Evolutionary conservation across 441 rosid species (phyloP).

Genomic region (Hura crepitans): DNA sequence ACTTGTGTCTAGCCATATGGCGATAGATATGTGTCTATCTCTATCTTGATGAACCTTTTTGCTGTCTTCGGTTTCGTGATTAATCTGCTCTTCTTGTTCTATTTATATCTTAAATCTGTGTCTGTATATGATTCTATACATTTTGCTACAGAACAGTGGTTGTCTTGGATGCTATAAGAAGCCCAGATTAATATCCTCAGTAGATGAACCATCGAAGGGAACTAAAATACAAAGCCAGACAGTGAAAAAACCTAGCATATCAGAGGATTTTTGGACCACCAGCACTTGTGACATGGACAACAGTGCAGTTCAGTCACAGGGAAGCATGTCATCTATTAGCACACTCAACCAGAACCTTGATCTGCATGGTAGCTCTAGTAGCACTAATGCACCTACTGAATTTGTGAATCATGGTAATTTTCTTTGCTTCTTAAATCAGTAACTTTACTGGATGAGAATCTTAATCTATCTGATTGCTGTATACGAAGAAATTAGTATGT

Average conservation of each 20-base stretch:
- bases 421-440: constrained; percentile 14
- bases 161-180: constrained; percentile 66
- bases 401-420: constrained; percentile 80
- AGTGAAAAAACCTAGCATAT: constrained; percentile 41
- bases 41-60: not conserved
- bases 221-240: constrained; percentile 37
- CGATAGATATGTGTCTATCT: constrained; percentile 8
- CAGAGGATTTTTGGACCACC: constrained; percentile 56
- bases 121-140: constrained; percentile 32
- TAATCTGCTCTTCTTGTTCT: not conserved
- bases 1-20: not conserved
- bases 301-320: constrained; percentile 49
- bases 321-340: constrained; percentile 55
- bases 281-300: constrained; percentile 54
- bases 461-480: constrained; percentile 8
- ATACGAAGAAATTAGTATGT: not conserved
- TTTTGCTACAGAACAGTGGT: constrained; percentile 83
- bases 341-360: constrained; percentile 38
- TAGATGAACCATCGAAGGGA: constrained; percentile 53
- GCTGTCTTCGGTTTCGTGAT: not conserved
- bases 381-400: constrained; percentile 44
- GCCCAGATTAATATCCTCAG: constrained; percentile 38
- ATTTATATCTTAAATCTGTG: not conserved
- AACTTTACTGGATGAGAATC: constrained; percentile 6
- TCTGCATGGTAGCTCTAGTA: constrained; percentile 45